Percentiles rank a stretch among this genome's conserved stretches.
These are phyloP conservation scores for Magnolia kwangsiensis DNA, from an alignment of 164 flowering plant genomes.

Conservation along the genomic window DNA sequence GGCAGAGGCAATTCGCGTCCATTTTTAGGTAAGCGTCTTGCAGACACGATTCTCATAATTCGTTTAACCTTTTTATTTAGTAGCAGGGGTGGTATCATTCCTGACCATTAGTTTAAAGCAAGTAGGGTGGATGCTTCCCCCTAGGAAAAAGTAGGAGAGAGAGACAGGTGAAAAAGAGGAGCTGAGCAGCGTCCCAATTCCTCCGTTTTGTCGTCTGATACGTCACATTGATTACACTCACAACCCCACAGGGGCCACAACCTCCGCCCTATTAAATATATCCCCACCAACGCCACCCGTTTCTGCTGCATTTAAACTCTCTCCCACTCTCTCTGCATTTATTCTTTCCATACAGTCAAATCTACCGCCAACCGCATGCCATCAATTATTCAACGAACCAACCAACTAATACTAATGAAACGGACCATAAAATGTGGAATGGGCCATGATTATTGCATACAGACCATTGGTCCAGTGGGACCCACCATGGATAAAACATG, in stretches of 20 bases:
- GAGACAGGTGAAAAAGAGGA: not conserved
- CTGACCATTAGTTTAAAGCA: not conserved
- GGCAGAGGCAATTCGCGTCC: too few relatives aligned
- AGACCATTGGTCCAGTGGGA: too few relatives aligned
- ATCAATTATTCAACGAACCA: not conserved
- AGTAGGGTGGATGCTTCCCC: not conserved
- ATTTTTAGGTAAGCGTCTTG: too few relatives aligned
- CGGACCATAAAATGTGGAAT: too few relatives aligned
- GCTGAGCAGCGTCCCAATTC: not conserved
- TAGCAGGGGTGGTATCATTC: not conserved
- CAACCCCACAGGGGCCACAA: constrained; percentile 5
- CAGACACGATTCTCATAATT: too few relatives aligned
- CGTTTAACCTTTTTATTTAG: not conserved
- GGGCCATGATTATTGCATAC: too few relatives aligned
- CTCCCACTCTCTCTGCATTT: not conserved
- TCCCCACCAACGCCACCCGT: not conserved
- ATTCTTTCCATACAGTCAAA: not conserved
- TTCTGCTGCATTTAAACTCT: not conserved
- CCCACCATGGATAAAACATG: too few relatives aligned
- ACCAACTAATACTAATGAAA: not conserved
- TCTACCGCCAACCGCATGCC: not conserved
- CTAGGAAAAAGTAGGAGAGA: not conserved
- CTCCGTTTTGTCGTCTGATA: not conserved
- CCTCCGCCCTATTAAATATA: not conserved
- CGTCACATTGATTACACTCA: constrained; percentile 4